Conservation (phyloP, 1,284 basidiomycete genomes). For the Ceratorhiza oryzae-sativae region DNA sequence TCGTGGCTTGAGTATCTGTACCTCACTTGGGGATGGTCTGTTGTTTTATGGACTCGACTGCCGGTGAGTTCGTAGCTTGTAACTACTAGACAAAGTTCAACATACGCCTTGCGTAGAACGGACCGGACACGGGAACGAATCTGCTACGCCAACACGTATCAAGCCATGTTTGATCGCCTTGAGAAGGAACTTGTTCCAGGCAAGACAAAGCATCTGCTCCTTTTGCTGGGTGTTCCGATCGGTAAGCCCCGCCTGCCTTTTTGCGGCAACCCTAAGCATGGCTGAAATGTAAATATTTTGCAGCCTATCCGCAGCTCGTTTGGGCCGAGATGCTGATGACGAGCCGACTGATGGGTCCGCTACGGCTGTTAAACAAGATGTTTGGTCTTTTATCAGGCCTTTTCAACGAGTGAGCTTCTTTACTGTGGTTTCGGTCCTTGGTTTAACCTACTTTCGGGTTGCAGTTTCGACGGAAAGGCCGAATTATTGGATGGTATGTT, state of each 20-base stretch:
- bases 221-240: conserved; percentile 51
- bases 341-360: conserved; percentile 41
- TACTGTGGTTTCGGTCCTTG: too few species aligned
- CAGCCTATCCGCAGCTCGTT: conserved; percentile 45
- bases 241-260: not conserved
- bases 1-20: conserved; percentile 45
- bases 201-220: conserved; percentile 48
- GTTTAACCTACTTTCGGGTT: too few species aligned
- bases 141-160: conserved; percentile 50
- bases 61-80: conserved; percentile 23
- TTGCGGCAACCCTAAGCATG: conserved; percentile 45
- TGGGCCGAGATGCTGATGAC: conserved; percentile 46
- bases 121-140: conserved; percentile 51
- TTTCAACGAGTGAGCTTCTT: conserved; percentile 25
- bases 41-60: conserved; percentile 51
- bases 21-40: conserved; percentile 44
- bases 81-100: too few species aligned
- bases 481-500: conserved; percentile 43
- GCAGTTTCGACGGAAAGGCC: conserved; percentile 15
- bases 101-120: conserved; percentile 40
- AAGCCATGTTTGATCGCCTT: conserved; percentile 48
- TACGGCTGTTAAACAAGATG: conserved; percentile 43
- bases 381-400: conserved; percentile 41
- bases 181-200: conserved; percentile 47
- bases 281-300: not conserved